phyloP scores from a whole-genome alignment of 2,329 filamentous ascomycete species.

The Colletotrichum costaricense region DNA sequence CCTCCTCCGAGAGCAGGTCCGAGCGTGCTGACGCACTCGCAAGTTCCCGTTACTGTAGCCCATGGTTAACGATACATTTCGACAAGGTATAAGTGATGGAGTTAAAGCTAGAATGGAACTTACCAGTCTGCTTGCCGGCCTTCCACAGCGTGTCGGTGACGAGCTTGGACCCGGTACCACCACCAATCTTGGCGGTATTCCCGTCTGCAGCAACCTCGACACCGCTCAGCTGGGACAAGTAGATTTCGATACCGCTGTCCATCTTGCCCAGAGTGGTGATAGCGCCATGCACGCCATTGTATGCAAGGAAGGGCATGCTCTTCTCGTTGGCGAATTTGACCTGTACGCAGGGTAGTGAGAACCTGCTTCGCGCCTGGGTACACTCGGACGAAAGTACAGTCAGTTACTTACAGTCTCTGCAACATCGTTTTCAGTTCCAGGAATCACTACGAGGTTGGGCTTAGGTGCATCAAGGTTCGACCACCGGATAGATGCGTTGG shows the following conservation, averaged over 20 bases:
- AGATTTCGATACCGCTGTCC: slow-evolving; percentile 62
- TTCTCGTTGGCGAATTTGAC: slow-evolving; percentile 57
- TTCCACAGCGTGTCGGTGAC: slow-evolving; percentile 61
- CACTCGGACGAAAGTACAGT: background rate
- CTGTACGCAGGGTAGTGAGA: slow-evolving; percentile 28
- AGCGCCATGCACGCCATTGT: slow-evolving; percentile 63
- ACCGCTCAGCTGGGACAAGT: slow-evolving; percentile 54
- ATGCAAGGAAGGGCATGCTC: slow-evolving; percentile 62
- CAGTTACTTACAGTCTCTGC: slow-evolving; percentile 53
- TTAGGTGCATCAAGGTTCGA: slow-evolving; percentile 55
- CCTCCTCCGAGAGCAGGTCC: slow-evolving; percentile 68
- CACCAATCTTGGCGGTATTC: slow-evolving; percentile 58
- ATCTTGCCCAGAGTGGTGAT: slow-evolving; percentile 60
- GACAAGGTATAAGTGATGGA: background rate
- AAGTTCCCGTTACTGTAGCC: slow-evolving; percentile 57
- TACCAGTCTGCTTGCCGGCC: slow-evolving; percentile 61
- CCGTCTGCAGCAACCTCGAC: slow-evolving; percentile 55
- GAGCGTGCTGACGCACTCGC: slow-evolving; percentile 62
- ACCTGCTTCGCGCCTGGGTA: background rate
- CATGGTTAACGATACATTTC: slow-evolving; percentile 6
- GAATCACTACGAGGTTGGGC: slow-evolving; percentile 58
- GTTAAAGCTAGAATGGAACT: slow-evolving; percentile 7
- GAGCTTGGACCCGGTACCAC: slow-evolving; percentile 57
- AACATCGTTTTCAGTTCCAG: slow-evolving; percentile 60
- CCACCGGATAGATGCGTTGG: slow-evolving; percentile 54